phyloP scores from a whole-genome alignment of 164 flowering plant genomes.

The Vitis rupestris region DNA sequence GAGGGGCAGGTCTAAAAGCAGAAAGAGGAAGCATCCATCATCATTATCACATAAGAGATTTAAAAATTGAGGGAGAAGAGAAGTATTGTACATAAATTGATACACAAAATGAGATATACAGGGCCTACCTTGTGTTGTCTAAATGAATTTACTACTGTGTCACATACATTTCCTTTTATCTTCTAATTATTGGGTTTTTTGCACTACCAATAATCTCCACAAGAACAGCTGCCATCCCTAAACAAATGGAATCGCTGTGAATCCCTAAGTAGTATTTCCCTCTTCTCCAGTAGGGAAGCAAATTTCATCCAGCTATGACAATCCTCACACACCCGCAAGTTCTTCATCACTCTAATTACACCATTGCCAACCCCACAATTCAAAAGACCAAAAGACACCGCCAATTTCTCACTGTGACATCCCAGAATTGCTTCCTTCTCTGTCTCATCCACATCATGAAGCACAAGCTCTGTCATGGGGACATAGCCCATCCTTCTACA shows the following conservation, averaged over 20 bases:
- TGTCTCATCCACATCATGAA: constrained; percentile 27
- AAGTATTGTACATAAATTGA: too few species aligned
- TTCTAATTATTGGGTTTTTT: too few species aligned
- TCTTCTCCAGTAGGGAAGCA: constrained; percentile 14
- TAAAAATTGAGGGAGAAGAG: too few species aligned
- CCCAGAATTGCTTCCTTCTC: constrained; percentile 31
- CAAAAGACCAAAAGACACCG: constrained; percentile 30
- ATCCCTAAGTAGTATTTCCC: constrained; percentile 29
- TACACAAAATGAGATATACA: too few species aligned
- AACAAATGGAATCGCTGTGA: constrained; percentile 31
- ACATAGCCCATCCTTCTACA: constrained; percentile 23
- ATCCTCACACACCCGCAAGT: constrained; percentile 31
- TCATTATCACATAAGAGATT: too few species aligned
- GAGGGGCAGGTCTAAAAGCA: too few species aligned
- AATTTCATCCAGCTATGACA: constrained; percentile 39
- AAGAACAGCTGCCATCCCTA: constrained; percentile 31
- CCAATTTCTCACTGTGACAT: constrained; percentile 36
- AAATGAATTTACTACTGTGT: too few species aligned
- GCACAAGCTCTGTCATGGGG: constrained; percentile 28
- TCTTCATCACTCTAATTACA: constrained; percentile 33
- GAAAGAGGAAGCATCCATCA: too few species aligned
- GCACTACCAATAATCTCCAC: constrained; percentile 34
- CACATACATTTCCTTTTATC: too few species aligned
- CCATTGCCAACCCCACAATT: constrained; percentile 12
- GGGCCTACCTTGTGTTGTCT: too few species aligned